Base-by-base conservation (phyloP, 768 basidiomycete species). In the Psilocybe cubensis region DNA sequence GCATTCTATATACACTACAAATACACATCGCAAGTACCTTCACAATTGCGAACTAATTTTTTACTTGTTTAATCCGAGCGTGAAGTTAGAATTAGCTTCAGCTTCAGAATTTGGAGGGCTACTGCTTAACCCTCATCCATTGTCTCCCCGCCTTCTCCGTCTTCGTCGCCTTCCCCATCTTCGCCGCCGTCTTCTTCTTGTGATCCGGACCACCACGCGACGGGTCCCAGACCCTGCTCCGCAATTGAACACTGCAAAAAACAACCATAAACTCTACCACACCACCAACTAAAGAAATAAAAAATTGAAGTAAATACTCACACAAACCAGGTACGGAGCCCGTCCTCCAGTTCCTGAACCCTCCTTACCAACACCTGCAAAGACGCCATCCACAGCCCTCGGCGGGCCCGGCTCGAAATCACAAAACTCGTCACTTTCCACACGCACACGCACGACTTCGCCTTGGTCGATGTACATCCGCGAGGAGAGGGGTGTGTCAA, bases 321-420 rank as follows among this genome's bases (percentile, higher is more conserved):
- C 91, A 11, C 82, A 80, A 45, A 94, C 78, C 24, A 81, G 85
- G 73, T 91, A 94, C 2, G 89, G 89, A 3, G 89, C 77, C 47
- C 80, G n/a, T n/a, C n/a, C n/a, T n/a, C n/a, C n/a, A n/a, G n/a
- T n/a, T 67, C 54, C 72, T 67, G 74, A 76, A 71, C 59, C 86
- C 86, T 41, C 61, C 78, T 59, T 58, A n/a, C n/a, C n/a, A n/a
- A 62, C 2, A 84, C 76, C 47, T 78, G 76, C 1, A n/a, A n/a
- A n/a, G n/a, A 90, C 85, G 0, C 90, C 91, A 48, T 92, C 89
- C 0, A 79, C 72, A 42, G 85, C 86, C 65, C 88, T 91, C 1
- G 89, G 88, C 0, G 92, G 91, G 1, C 92, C 92, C 2, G 92
- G 92, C 58, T 93, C 92, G 62, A 91, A 89, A 62, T 94, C 92